These are phyloP conservation scores for Metschnikowia dekortorum DNA, from an alignment of 805 yeast genomes.

Conservation along the genomic window DNA sequence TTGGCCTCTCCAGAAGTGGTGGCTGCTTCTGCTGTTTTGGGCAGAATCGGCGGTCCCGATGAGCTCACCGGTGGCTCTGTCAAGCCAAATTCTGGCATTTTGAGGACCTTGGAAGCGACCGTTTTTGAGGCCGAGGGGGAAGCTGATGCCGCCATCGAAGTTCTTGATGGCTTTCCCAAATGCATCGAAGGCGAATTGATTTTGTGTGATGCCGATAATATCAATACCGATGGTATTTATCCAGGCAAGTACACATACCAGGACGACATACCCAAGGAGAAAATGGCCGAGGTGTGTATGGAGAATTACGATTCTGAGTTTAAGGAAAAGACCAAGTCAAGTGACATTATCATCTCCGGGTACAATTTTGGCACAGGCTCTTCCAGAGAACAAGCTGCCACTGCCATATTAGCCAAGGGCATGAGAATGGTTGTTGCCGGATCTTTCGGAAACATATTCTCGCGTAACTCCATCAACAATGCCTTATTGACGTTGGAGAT, in stretches of 20 bases:
- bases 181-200: constrained; percentile 87
- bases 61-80: constrained; percentile 62
- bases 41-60: constrained; percentile 88
- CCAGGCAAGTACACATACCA: constrained; percentile 99
- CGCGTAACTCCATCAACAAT: constrained; percentile 93
- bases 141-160: constrained; percentile 51
- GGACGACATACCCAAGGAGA: constrained; percentile 90
- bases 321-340: constrained; percentile 71
- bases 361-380: constrained; percentile 98
- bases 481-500: constrained; percentile 91
- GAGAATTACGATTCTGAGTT: constrained; percentile 95
- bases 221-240: constrained; percentile 97
- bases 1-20: constrained; percentile 97
- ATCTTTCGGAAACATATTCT: constrained; percentile 94
- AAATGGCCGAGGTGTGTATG: constrained; percentile 99
- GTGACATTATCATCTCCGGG: constrained; percentile 89
- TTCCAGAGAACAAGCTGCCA: constrained; percentile 98
- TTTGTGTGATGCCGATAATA: constrained; percentile 92
- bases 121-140: constrained; percentile 24
- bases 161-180: constrained; percentile 87
- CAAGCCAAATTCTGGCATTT: constrained; percentile 46
- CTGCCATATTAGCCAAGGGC: constrained; percentile 93
- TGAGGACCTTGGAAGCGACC: constrained; percentile 34
- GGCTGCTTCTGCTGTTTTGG: constrained; percentile 96
- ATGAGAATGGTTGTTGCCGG: constrained; percentile 93